Evolutionary conservation across 345 rosid species (phyloP).

Genomic region (Streptanthus diversifolius): DNA sequence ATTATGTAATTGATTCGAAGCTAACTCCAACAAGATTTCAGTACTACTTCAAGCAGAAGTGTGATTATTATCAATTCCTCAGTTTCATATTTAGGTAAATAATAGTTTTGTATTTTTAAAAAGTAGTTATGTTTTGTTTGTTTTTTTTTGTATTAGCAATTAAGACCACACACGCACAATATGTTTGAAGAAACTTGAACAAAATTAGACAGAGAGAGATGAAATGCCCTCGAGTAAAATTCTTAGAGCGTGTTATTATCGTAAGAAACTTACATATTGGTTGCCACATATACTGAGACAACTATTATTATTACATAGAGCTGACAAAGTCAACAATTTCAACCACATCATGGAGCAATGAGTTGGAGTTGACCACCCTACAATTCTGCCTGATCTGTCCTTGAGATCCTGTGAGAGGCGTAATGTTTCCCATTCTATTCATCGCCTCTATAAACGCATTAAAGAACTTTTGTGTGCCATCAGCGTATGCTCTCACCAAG

Average conservation of each 20-base stretch:
- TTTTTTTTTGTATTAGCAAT: too few species aligned
- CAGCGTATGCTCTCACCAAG: conserved; percentile 42
- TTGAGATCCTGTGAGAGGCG: conserved; percentile 43
- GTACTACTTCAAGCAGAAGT: background rate
- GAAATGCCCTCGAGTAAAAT: background rate
- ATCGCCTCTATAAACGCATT: conserved; percentile 45
- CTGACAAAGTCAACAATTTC: conserved; percentile 3
- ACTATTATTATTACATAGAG: conserved; percentile 9
- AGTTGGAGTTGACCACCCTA: conserved; percentile 32
- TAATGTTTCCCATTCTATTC: conserved; percentile 61
- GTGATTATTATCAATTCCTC: too few species aligned
- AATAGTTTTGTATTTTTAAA: too few species aligned
- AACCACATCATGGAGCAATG: background rate
- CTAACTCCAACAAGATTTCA: too few species aligned
- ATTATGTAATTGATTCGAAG: too few species aligned
- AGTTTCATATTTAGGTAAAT: too few species aligned
- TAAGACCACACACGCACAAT: background rate
- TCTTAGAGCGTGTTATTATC: background rate
- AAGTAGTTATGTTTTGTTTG: too few species aligned
- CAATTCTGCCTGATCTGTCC: conserved; percentile 59
- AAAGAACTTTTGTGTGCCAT: conserved; percentile 36
- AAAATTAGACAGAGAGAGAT: background rate
- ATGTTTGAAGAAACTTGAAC: background rate
- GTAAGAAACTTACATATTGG: background rate
- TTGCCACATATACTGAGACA: background rate